A percentile compares a stretch with the other conserved stretches of the same genome.
These are phyloP conservation scores for Pyrus communis DNA, from an alignment of 306 rosid species.

Conservation along the genomic window DNA sequence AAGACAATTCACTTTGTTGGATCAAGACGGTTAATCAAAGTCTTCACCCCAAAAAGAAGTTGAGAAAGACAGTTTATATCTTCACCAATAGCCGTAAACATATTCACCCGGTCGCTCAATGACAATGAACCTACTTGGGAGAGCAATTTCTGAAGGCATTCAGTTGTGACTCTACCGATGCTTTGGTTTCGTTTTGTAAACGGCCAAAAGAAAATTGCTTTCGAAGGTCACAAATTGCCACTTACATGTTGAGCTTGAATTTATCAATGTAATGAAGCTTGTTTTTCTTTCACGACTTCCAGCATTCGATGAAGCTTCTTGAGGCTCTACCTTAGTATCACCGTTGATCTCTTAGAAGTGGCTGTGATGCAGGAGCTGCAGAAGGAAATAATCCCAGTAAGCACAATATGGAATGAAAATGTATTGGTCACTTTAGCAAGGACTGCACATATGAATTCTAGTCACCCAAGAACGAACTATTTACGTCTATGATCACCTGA, in stretches of 20 bases:
- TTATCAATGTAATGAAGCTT: not conserved
- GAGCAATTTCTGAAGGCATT: conserved; percentile 3
- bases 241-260: conserved; percentile 1
- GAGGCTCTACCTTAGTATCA: conserved; percentile 27
- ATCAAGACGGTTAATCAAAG: not conserved
- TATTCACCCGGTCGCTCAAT: not conserved
- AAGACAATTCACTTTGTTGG: not conserved
- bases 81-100: not conserved
- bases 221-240: conserved; percentile 1
- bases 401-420: not conserved
- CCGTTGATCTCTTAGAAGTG: conserved; percentile 46
- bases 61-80: not conserved
- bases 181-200: not conserved
- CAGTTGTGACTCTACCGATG: not conserved
- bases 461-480: not conserved
- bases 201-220: not conserved
- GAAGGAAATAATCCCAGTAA: conserved; percentile 4
- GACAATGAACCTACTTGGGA: not conserved
- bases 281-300: not conserved
- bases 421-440: not conserved
- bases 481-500: not conserved
- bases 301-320: conserved; percentile 17
- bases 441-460: not conserved
- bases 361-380: conserved; percentile 48
- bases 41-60: not conserved